Percentiles rank a stretch among this genome's conserved stretches.
phyloP scores from a whole-genome alignment of 2,329 filamentous ascomycete species.

The Claviceps fusiformis region DNA sequence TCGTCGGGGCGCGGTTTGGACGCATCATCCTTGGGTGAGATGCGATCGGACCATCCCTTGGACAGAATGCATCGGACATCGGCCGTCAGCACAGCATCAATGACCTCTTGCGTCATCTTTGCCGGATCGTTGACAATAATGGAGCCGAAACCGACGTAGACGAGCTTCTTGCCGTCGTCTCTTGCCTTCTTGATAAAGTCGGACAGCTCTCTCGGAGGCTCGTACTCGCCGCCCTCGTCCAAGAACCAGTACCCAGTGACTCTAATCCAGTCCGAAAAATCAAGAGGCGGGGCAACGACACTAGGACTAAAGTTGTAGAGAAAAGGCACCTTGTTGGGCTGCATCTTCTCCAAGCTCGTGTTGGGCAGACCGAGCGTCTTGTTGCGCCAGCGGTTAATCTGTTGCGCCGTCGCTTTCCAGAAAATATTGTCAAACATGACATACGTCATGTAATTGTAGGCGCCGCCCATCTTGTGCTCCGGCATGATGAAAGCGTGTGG shows the following conservation, averaged over 20 bases:
- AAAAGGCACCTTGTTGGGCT: slow-evolving; percentile 95
- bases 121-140: slow-evolving; percentile 86
- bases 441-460: slow-evolving; percentile 91
- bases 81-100: slow-evolving; percentile 79
- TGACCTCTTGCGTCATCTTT: slow-evolving; percentile 81
- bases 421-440: slow-evolving; percentile 95
- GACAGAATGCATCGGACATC: slow-evolving; percentile 90
- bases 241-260: slow-evolving; percentile 98
- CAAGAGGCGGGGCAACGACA: slow-evolving; percentile 85
- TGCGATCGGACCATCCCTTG: slow-evolving; percentile 90
- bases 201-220: slow-evolving; percentile 60
- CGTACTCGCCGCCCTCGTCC: slow-evolving; percentile 58
- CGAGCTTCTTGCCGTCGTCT: slow-evolving; percentile 73
- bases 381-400: slow-evolving; percentile 88
- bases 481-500: slow-evolving; percentile 93
- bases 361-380: slow-evolving; percentile 63
- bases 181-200: slow-evolving; percentile 77
- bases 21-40: slow-evolving; percentile 32
- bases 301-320: slow-evolving; percentile 92
- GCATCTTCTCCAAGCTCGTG: slow-evolving; percentile 80
- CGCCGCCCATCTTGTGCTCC: slow-evolving; percentile 85
- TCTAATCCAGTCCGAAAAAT: slow-evolving; percentile 95
- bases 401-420: slow-evolving; percentile 83
- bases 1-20: slow-evolving; percentile 41
- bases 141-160: slow-evolving; percentile 94